A percentile compares a stretch with the other conserved stretches of the same genome.
Conservation (phyloP, 139 green algal genomes). For the Closterium sp. region DNA sequence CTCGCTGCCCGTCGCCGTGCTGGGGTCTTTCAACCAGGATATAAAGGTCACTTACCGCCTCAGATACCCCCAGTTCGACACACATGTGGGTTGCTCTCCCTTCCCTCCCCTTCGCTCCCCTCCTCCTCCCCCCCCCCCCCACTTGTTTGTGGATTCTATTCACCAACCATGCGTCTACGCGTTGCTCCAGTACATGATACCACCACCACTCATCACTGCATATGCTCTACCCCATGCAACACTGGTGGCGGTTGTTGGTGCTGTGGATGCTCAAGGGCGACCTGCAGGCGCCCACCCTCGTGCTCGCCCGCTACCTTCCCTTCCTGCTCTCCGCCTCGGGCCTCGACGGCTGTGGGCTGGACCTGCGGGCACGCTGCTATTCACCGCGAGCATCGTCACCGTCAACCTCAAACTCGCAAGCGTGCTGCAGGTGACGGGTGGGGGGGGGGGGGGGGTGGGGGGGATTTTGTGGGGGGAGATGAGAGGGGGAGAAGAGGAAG, state of each 20-base stretch:
- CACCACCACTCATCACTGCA: background rate
- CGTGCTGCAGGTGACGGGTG: slow-evolving; percentile 36
- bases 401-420: slow-evolving; percentile 59
- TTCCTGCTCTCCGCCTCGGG: background rate
- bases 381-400: slow-evolving; percentile 53
- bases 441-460: too few relatives aligned
- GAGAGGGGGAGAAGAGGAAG: too few relatives aligned
- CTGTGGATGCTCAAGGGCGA: background rate
- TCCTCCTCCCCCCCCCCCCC: background rate
- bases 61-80: slow-evolving; percentile 22
- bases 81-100: background rate
- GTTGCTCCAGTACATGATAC: background rate
- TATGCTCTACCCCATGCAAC: background rate
- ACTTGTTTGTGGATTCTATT: background rate
- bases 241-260: background rate
- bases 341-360: background rate
- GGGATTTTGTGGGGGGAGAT: too few relatives aligned
- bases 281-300: background rate
- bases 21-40: slow-evolving; percentile 62
- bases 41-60: slow-evolving; percentile 9
- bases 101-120: background rate
- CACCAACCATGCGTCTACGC: background rate
- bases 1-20: slow-evolving; percentile 55
- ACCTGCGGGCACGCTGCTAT: slow-evolving; percentile 33
- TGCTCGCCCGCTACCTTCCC: background rate